A percentile compares a stretch with the other conserved stretches of the same genome.
Evolutionary conservation across 805 yeast genomes (phyloP).

Genomic region (Kodamaea neixiangensis): DNA sequence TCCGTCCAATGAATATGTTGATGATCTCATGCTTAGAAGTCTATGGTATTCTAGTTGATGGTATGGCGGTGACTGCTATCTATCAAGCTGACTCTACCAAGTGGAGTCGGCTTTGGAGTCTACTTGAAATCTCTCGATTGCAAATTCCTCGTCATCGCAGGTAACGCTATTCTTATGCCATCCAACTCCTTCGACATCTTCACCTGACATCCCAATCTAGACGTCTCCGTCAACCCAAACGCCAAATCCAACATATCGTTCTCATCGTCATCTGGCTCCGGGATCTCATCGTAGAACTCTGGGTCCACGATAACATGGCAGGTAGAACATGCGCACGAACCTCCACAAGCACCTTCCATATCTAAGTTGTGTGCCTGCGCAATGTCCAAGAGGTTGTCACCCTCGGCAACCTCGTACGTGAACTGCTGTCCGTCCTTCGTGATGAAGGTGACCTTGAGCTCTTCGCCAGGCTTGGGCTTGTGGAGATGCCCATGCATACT

Average conservation of each 20-base stretch:
- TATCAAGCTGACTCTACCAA: not conserved
- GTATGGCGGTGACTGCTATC: too few relatives aligned
- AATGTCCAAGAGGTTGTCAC: constrained; percentile 87
- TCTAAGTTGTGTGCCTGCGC: constrained; percentile 93
- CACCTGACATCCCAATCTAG: constrained; percentile 93
- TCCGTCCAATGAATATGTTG: too few relatives aligned
- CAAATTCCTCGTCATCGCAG: constrained; percentile 95
- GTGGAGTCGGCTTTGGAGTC: not conserved
- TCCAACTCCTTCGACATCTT: constrained; percentile 86
- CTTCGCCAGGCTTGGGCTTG: constrained; percentile 93
- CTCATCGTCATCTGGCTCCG: constrained; percentile 97
- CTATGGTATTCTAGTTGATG: too few relatives aligned
- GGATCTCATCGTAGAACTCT: constrained; percentile 83
- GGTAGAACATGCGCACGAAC: constrained; percentile 98
- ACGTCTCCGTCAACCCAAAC: constrained; percentile 94
- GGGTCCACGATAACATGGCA: constrained; percentile 98
- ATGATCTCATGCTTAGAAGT: too few relatives aligned
- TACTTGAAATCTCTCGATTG: constrained; percentile 70
- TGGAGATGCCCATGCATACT: constrained; percentile 79
- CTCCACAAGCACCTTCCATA: constrained; percentile 99
- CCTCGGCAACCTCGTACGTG: constrained; percentile 84
- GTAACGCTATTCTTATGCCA: constrained; percentile 92
- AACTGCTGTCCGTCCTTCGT: constrained; percentile 88
- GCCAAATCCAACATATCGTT: constrained; percentile 98
- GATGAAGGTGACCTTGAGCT: constrained; percentile 75